Percentiles rank a stretch among this genome's conserved stretches.
phyloP scores from a whole-genome alignment of 768 basidiomycete species.

The Suillus subalutaceus region DNA sequence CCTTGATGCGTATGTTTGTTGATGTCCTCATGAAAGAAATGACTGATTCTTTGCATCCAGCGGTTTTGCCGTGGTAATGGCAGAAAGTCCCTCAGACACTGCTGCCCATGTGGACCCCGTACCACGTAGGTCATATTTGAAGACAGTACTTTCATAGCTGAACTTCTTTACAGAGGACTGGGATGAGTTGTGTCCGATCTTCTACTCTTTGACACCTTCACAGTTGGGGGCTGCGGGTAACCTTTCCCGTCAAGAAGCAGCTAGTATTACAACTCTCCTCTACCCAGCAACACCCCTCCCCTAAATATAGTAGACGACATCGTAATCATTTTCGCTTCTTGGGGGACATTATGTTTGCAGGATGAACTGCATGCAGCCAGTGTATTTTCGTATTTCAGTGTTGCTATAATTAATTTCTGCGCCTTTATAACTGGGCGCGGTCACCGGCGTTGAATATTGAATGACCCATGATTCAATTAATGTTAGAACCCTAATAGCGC shows the following conservation, averaged over 20 bases:
- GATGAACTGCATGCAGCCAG: too few relatives aligned
- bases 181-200: constrained; percentile 29
- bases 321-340: not conserved
- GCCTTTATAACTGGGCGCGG: too few relatives aligned
- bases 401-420: too few relatives aligned
- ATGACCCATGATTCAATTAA: too few relatives aligned
- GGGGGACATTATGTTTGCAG: too few relatives aligned
- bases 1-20: constrained; percentile 17
- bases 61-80: constrained; percentile 35
- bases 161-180: constrained; percentile 21
- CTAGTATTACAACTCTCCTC: constrained; percentile 21
- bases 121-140: not conserved
- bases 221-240: constrained; percentile 25
- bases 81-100: constrained; percentile 23
- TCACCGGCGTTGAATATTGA: too few relatives aligned
- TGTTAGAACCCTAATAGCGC: too few relatives aligned
- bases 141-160: not conserved
- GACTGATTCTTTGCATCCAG: constrained; percentile 13
- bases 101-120: not conserved
- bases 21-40: not conserved
- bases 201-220: constrained; percentile 17
- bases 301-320: not conserved
- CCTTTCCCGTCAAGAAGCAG: constrained; percentile 21
- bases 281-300: constrained; percentile 12
- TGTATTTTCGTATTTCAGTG: not conserved